phyloP scores from a whole-genome alignment of 2,329 filamentous ascomycete species.

The Nakataea oryzae region DNA sequence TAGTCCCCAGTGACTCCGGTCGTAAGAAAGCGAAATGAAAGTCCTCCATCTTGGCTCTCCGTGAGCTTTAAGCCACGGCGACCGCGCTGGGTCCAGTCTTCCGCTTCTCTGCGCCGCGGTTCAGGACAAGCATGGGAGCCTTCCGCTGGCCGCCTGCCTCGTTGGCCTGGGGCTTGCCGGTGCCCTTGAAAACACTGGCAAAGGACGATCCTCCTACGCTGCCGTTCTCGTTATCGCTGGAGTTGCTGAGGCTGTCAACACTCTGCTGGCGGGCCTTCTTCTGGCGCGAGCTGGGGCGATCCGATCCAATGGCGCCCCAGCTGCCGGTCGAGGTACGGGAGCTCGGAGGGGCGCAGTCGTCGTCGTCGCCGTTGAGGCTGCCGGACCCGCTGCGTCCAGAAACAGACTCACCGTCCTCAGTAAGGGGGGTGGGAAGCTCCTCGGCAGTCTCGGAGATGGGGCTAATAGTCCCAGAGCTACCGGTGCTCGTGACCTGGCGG shows the following conservation, averaged over 20 bases:
- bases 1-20: background rate
- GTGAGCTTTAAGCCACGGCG: background rate
- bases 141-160: slow-evolving; percentile 59
- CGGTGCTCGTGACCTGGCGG: slow-evolving; percentile 63
- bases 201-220: slow-evolving; percentile 41
- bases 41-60: background rate
- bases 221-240: slow-evolving; percentile 36
- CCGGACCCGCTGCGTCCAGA: slow-evolving; percentile 64
- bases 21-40: slow-evolving; percentile 6
- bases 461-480: slow-evolving; percentile 70
- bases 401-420: slow-evolving; percentile 70
- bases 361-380: slow-evolving; percentile 64
- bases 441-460: slow-evolving; percentile 76
- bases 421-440: slow-evolving; percentile 54
- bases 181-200: slow-evolving; percentile 55
- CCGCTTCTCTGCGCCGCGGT: slow-evolving; percentile 63
- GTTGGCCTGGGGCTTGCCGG: slow-evolving; percentile 41
- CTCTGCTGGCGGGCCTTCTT: slow-evolving; percentile 45
- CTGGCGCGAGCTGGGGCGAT: slow-evolving; percentile 64
- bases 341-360: slow-evolving; percentile 58
- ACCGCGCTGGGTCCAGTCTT: slow-evolving; percentile 41
- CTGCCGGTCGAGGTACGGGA: slow-evolving; percentile 65
- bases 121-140: slow-evolving; percentile 78
- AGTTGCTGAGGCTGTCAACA: slow-evolving; percentile 56
- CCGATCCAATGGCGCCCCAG: slow-evolving; percentile 75